Evolutionary conservation across 139 green algal species (phyloP).

Genomic region (Chlorella sp.): DNA sequence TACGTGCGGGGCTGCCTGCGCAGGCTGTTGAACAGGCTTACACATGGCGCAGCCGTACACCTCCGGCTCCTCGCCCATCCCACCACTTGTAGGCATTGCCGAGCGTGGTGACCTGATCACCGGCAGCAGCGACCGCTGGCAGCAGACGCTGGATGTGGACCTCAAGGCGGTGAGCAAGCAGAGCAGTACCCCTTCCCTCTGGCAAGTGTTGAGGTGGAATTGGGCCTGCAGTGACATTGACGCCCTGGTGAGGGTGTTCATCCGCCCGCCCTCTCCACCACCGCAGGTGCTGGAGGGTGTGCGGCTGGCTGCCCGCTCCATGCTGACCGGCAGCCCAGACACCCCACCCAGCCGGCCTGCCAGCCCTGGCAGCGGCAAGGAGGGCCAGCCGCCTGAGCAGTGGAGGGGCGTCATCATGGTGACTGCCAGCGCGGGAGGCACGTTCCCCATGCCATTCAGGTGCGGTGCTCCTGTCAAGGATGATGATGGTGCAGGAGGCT

Average conservation of each 20-base stretch:
- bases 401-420: conserved; percentile 63
- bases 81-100: neutral
- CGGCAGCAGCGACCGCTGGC: conserved; percentile 52
- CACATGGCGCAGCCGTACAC: neutral
- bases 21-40: no score
- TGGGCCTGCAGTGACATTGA: no score
- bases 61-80: no score
- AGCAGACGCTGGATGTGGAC: conserved; percentile 76
- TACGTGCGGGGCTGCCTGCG: no score
- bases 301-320: conserved; percentile 41
- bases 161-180: conserved; percentile 58
- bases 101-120: conserved; percentile 46
- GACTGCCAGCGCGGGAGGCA: conserved; percentile 72
- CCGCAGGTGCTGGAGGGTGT: conserved; percentile 44
- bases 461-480: no score
- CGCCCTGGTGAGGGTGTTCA: no score
- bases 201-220: no score
- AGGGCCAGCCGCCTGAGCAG: neutral
- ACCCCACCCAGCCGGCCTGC: no score
- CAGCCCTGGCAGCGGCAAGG: neutral
- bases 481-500: no score
- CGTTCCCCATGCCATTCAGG: conserved; percentile 77
- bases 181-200: no score
- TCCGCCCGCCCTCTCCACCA: no score
- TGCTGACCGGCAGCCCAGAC: conserved; percentile 19